phyloP scores from a whole-genome alignment of 2,329 filamentous ascomycete species.

The Penicillium sp. region DNA sequence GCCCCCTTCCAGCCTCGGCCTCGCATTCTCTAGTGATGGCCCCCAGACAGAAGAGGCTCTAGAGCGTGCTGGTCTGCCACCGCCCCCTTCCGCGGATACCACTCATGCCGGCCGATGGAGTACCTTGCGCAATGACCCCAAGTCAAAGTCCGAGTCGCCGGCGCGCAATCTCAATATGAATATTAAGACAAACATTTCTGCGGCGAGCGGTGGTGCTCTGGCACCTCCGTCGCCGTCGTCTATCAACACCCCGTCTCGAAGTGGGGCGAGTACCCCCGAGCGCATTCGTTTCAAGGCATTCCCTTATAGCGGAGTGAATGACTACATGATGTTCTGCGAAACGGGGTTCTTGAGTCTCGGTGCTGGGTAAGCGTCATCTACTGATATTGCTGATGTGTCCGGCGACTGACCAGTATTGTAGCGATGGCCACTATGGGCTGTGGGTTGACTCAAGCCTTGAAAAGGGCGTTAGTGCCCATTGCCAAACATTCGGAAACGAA shows the following conservation, averaged over 20 bases:
- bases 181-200: conserved; percentile 25
- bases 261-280: conserved; percentile 60
- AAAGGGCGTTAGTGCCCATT: conserved; percentile 75
- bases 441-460: conserved; percentile 89
- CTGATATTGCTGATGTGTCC: background rate
- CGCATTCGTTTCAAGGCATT: conserved; percentile 94
- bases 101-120: conserved; percentile 60
- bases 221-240: conserved; percentile 27
- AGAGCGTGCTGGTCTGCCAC: conserved; percentile 59
- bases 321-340: conserved; percentile 95
- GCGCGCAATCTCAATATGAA: conserved; percentile 24
- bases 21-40: conserved; percentile 13
- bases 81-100: conserved; percentile 66
- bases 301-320: conserved; percentile 91
- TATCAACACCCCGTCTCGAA: conserved; percentile 30
- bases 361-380: conserved; percentile 57
- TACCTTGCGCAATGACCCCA: conserved; percentile 48
- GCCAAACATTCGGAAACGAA: conserved; percentile 93
- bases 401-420: conserved; percentile 15
- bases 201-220: conserved; percentile 24
- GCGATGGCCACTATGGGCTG: conserved; percentile 83
- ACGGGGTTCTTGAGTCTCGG: conserved; percentile 79
- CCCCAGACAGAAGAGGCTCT: conserved; percentile 42
- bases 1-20: conserved; percentile 17
- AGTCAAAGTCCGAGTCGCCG: conserved; percentile 19